Evolutionary conservation across 2,329 filamentous ascomycete species (phyloP), one percentile per base, ranked within the genome.

Genomic region (Venturia nashicola): DNA sequence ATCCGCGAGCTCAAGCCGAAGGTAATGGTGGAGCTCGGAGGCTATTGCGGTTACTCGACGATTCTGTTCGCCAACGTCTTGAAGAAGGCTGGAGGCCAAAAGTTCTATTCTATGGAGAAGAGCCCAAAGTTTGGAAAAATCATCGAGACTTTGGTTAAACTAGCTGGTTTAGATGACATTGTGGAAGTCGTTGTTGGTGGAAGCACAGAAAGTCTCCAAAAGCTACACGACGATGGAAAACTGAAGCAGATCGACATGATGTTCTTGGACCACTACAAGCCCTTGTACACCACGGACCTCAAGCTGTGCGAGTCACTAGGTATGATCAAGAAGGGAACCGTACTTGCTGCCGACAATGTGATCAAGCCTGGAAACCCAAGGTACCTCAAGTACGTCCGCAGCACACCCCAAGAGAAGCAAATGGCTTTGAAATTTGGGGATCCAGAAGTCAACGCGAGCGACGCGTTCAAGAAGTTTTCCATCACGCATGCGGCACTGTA

Each of bases 191-290:
- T 90, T 23, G 82, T 91, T 32, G 90, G 89, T 4, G 79, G 85
- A 4, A 88, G 86, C 67, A 83, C 87, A 65, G 78, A 80, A n/a
- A 86, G 85, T 0, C 78, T 93, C 57, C 79, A 80, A 60, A 80
- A 83, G 5, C 77, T 93, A 5, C 78, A 85, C 66, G 69, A 75
- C 0, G 72, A 77, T 3, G 84, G 84, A 11, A 23, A 0, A 69
- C 72, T 5, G 6, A 23, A 32, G 12, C 79, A 81, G 57, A 83
- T 91, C 65, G 88, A 91, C 68, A 75, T 92, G 46, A 77, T 91
- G 73, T 93, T 94, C 73, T 76, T 94, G 43, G 90, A 94, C 70
- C 90, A 94, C 73, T 87, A 87, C 74, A 92, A 93, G 74, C 86
- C 87, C 0, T 83, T 86, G 0, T 94, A 93, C 72, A 83, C 82